A percentile compares a stretch with the other conserved stretches of the same genome.
Conservation (phyloP, 106 monocot species). For the Chionographis japonica region DNA sequence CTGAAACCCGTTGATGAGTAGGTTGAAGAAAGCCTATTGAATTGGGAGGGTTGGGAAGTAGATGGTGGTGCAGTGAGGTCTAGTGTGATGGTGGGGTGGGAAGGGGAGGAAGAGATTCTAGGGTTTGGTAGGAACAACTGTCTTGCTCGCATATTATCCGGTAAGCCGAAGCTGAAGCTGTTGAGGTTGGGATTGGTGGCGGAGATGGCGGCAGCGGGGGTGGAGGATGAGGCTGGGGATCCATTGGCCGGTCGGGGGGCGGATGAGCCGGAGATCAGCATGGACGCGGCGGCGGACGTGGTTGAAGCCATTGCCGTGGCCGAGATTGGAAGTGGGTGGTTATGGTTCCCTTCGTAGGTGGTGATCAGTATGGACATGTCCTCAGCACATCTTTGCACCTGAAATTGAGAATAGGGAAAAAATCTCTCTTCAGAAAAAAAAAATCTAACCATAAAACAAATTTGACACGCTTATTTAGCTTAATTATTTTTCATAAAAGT, state of each 20-base stretch:
- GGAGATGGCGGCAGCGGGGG: slow-evolving; percentile 84
- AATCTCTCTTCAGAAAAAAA: no score
- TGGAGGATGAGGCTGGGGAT: slow-evolving; percentile 49
- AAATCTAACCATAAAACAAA: no score
- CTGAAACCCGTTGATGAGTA: slow-evolving; percentile 21
- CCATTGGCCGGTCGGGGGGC: not conserved
- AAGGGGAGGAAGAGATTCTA: slow-evolving; percentile 41
- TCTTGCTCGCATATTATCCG: slow-evolving; percentile 9
- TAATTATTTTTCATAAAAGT: no score
- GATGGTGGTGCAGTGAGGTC: slow-evolving; percentile 69
- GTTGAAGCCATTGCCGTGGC: slow-evolving; percentile 81
- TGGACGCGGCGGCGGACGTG: slow-evolving; percentile 58
- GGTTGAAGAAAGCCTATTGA: slow-evolving; percentile 3
- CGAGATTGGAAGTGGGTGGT: slow-evolving; percentile 55
- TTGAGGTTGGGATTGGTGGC: slow-evolving; percentile 59
- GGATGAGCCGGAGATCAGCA: slow-evolving; percentile 51
- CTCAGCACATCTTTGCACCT: slow-evolving; percentile 72
- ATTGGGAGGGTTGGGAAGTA: slow-evolving; percentile 6
- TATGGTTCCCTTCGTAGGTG: slow-evolving; percentile 74
- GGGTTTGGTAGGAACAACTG: slow-evolving; percentile 50
- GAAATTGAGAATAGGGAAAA: not conserved
- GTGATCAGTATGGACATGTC: slow-evolving; percentile 69
- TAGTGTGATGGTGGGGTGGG: slow-evolving; percentile 77
- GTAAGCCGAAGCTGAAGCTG: slow-evolving; percentile 30
- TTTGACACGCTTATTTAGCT: no score